A percentile compares a stretch with the other conserved stretches of the same genome.
These are phyloP conservation scores for Thelonectria rubi DNA, from an alignment of 2,329 filamentous ascomycete genomes.

Conservation along the genomic window DNA sequence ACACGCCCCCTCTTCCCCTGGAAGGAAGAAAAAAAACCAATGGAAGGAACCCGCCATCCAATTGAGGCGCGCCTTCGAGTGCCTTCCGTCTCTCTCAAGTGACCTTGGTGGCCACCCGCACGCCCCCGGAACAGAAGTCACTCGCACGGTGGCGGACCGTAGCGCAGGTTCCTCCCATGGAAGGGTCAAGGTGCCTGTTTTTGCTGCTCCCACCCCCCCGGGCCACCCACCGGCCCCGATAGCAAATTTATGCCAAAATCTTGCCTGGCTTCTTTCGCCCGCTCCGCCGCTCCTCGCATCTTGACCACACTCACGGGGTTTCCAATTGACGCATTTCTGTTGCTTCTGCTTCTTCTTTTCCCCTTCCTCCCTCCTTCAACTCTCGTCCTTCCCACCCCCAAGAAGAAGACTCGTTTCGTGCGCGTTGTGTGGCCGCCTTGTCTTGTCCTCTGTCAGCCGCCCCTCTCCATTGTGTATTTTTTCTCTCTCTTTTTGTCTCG, in stretches of 20 bases:
- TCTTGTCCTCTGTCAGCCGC: slow-evolving; percentile 11
- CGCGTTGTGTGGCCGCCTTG: slow-evolving; percentile 16
- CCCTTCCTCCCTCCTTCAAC: slow-evolving; percentile 20
- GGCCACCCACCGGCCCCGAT: slow-evolving; percentile 42
- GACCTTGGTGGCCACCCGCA: slow-evolving; percentile 15
- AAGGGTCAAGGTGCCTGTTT: slow-evolving; percentile 2
- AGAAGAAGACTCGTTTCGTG: slow-evolving; percentile 2
- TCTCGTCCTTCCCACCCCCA: slow-evolving; percentile 15
- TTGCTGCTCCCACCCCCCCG: slow-evolving; percentile 26
- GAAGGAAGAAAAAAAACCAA: background rate
- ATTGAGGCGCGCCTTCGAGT: background rate
- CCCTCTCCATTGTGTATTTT: slow-evolving; percentile 24
- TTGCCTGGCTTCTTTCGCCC: slow-evolving; percentile 31
- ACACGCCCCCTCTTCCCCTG: slow-evolving; percentile 11
- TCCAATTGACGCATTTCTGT: slow-evolving; percentile 43
- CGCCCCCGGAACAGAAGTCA: slow-evolving; percentile 17
- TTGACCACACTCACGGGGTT: slow-evolving; percentile 30
- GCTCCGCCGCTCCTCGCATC: slow-evolving; percentile 25
- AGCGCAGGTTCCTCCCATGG: slow-evolving; percentile 17
- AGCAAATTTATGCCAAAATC: slow-evolving; percentile 45
- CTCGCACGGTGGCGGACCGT: slow-evolving; percentile 14
- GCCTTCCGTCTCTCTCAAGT: slow-evolving; percentile 4
- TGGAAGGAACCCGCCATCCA: slow-evolving; percentile 4
- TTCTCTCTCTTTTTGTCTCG: slow-evolving; percentile 18
- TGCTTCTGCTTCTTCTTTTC: slow-evolving; percentile 19